Percentiles rank a stretch among this genome's conserved stretches.
These are phyloP conservation scores for Lineolata rhizophorae DNA, from an alignment of 495 filamentous ascomycete species.

Conservation along the genomic window DNA sequence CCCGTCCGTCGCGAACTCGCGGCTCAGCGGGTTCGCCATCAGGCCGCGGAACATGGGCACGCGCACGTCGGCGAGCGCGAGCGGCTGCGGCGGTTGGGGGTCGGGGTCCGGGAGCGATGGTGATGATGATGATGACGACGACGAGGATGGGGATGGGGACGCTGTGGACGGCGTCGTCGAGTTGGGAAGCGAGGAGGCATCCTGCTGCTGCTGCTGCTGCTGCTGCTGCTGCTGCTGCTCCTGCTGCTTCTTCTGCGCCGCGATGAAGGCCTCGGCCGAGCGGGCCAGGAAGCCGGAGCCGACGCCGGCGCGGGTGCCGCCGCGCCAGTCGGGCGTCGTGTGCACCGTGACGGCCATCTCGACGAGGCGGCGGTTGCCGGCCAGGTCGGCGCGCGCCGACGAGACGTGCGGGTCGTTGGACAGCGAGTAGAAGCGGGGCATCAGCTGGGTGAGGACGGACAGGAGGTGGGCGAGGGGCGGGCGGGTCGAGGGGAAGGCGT, in stretches of 20 bases:
- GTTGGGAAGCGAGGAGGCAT: slow-evolving; percentile 18
- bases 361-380: slow-evolving; percentile 57
- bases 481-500: slow-evolving; percentile 78
- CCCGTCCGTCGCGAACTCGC: slow-evolving; percentile 71
- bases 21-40: slow-evolving; percentile 93
- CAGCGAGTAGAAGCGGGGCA: slow-evolving; percentile 96
- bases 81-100: slow-evolving; percentile 18
- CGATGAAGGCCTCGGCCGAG: slow-evolving; percentile 45
- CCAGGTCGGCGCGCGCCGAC: slow-evolving; percentile 37
- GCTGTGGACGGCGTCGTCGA: too few relatives aligned
- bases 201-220: too few relatives aligned
- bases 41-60: slow-evolving; percentile 95
- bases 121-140: too few relatives aligned
- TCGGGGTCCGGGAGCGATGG: slow-evolving; percentile 1
- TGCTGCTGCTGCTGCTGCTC: too few relatives aligned
- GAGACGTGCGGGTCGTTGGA: slow-evolving; percentile 87
- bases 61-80: too few relatives aligned
- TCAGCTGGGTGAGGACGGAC: slow-evolving; percentile 59
- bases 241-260: slow-evolving; percentile 36
- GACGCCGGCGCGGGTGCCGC: slow-evolving; percentile 17
- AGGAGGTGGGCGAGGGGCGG: slow-evolving; percentile 67
- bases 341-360: slow-evolving; percentile 92
- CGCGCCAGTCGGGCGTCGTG: slow-evolving; percentile 60
- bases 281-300: slow-evolving; percentile 61
- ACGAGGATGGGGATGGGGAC: too few relatives aligned